Conservation (phyloP, 192 early-diverging fungal genomes). For the Backusella morwellensis region DNA sequence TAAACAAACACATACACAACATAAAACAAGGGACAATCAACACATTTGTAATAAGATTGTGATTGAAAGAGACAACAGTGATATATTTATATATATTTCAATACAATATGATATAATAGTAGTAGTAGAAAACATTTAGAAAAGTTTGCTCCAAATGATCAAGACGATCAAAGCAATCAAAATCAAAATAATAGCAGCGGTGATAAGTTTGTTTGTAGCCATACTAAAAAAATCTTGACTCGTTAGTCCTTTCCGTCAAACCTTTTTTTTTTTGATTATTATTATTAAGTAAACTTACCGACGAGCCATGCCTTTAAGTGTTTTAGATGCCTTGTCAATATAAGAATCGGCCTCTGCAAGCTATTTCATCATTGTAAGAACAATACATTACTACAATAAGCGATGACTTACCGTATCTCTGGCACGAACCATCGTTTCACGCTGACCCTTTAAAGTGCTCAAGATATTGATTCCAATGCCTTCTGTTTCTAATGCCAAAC, state of each 20-base stretch:
- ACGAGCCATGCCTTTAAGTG: conserved; percentile 72
- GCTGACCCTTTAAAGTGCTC: conserved; percentile 76
- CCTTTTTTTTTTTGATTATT: not conserved
- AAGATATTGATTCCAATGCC: conserved; percentile 81
- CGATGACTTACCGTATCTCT: conserved; percentile 69
- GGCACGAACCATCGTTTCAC: conserved; percentile 88
- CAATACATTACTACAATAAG: not conserved
- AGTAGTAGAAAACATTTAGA: not conserved
- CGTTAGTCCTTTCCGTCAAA: not conserved
- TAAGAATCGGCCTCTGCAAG: conserved; percentile 76
- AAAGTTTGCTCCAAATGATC: conserved; percentile 80
- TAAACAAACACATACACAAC: not conserved
- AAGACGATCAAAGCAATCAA: conserved; percentile 81
- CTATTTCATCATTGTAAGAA: conserved; percentile 28
- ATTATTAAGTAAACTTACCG: conserved; percentile 44
- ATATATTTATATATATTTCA: not conserved
- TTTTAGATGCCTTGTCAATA: conserved; percentile 64
- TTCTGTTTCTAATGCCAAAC: conserved; percentile 93
- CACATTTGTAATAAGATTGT: conserved; percentile 95
- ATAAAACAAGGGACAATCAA: conserved; percentile 86
- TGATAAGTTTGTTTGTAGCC: conserved; percentile 86
- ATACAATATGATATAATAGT: not conserved
- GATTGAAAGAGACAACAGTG: conserved; percentile 83
- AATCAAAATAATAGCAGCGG: conserved; percentile 78
- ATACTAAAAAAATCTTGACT: conserved; percentile 50